These are phyloP conservation scores for Corymbia calophylla DNA, from an alignment of 441 rosid species.

Conservation along the genomic window DNA sequence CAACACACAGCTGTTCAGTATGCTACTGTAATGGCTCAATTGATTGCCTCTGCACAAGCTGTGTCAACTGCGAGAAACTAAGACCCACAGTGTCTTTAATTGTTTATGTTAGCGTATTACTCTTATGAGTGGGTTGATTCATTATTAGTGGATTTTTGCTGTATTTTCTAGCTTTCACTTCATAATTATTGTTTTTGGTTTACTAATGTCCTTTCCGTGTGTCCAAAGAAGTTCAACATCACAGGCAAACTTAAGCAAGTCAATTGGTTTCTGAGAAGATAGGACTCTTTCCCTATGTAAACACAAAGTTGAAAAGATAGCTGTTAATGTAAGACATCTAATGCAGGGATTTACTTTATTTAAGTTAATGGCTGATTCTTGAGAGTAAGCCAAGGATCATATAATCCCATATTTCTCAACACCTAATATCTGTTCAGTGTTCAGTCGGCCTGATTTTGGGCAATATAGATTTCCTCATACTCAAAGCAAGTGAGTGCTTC, in stretches of 20 bases:
- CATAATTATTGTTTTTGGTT: not conserved
- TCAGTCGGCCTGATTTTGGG: not conserved
- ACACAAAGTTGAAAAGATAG: not conserved
- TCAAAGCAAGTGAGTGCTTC: not conserved
- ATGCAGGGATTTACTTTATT: not conserved
- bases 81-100: not conserved
- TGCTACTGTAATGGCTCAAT: slow-evolving; percentile 64
- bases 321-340: not conserved
- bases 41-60: slow-evolving; percentile 57
- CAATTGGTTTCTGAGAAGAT: not conserved
- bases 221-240: not conserved
- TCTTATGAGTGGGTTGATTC: not conserved
- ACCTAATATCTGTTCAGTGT: not conserved
- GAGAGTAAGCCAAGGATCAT: not conserved
- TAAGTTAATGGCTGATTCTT: not conserved
- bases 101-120: not conserved
- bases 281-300: not conserved
- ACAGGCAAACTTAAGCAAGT: not conserved
- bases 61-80: slow-evolving; percentile 53
- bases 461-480: not conserved
- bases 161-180: not conserved
- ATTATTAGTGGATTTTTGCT: not conserved
- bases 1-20: slow-evolving; percentile 88
- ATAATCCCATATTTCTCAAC: not conserved
- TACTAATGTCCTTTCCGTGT: not conserved